Evolutionary conservation across 345 rosid species (phyloP).

Genomic region (Atalantia buxifolia): DNA sequence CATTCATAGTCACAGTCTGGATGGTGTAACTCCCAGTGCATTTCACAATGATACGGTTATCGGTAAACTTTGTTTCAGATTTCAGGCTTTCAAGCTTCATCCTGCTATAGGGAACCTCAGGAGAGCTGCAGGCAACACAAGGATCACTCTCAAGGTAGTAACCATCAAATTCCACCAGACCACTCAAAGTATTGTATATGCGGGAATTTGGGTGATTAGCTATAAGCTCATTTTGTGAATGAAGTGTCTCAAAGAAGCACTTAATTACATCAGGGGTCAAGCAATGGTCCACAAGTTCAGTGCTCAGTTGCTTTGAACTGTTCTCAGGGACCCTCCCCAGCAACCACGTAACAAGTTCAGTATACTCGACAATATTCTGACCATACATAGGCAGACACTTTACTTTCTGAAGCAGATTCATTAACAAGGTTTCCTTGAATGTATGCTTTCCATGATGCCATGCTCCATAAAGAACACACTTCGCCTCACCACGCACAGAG

Average conservation of each 20-base stretch:
- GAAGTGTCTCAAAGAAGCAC: constrained; percentile 88
- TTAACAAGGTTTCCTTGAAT: constrained; percentile 72
- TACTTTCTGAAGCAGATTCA: constrained; percentile 67
- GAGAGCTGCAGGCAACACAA: constrained; percentile 98
- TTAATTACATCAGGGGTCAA: constrained; percentile 70
- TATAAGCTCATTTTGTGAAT: constrained; percentile 89
- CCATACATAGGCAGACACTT: constrained; percentile 81
- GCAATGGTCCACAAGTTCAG: constrained; percentile 74
- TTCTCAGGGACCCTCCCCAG: constrained; percentile 76
- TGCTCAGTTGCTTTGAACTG: constrained; percentile 62
- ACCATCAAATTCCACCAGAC: constrained; percentile 97
- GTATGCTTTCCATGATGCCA: constrained; percentile 93
- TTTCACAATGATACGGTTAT: constrained; percentile 94
- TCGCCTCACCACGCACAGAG: constrained; percentile 91
- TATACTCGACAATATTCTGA: constrained; percentile 90
- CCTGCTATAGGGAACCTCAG: constrained; percentile 96
- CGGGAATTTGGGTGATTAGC: constrained; percentile 99
- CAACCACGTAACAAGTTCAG: constrained; percentile 83
- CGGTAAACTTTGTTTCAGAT: constrained; percentile 97
- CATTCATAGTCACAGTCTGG: constrained; percentile 97
- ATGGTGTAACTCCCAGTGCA: constrained; percentile 98
- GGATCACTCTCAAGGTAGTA: constrained; percentile 99
- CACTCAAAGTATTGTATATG: constrained; percentile 83
- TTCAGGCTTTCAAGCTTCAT: constrained; percentile 98
- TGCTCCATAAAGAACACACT: constrained; percentile 80